These are phyloP conservation scores for Leishmania tarentolae DNA, from an alignment of 208 protist genomes.

Conservation along the genomic window DNA sequence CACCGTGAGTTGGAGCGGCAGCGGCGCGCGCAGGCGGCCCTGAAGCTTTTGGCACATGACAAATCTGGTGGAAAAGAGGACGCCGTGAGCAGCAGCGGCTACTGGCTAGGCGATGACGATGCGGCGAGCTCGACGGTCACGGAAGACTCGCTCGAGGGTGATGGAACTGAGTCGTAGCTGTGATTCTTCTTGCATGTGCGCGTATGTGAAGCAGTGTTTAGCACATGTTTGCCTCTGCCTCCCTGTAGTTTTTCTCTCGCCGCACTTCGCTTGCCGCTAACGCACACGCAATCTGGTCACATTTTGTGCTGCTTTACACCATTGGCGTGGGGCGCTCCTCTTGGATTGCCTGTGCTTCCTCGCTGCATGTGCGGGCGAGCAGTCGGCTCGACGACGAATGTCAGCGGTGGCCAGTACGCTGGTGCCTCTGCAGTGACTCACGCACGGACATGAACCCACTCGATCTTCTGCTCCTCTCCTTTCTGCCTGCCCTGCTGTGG, in stretches of 20 bases:
- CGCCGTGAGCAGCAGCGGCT: slow-evolving; percentile 23
- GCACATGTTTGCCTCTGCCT: neutral
- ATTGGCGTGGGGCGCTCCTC: neutral
- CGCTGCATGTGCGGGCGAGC: neutral
- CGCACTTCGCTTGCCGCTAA: neutral
- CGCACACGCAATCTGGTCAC: neutral
- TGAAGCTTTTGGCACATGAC: slow-evolving; percentile 24
- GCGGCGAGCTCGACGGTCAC: slow-evolving; percentile 21
- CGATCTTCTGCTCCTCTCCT: neutral
- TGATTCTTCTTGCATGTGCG: neutral
- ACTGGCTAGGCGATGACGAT: slow-evolving; percentile 23
- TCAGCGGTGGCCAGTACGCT: neutral
- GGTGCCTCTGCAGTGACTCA: neutral
- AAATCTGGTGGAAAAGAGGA: slow-evolving; percentile 7
- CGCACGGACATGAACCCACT: neutral
- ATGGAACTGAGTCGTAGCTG: neutral
- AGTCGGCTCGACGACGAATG: neutral
- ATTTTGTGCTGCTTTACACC: neutral
- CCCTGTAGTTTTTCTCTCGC: neutral
- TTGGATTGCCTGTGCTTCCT: neutral
- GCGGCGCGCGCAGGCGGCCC: slow-evolving; percentile 27
- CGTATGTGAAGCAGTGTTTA: neutral
- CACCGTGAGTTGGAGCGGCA: slow-evolving; percentile 37
- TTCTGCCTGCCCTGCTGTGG: neutral
- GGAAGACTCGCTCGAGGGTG: slow-evolving; percentile 1